phyloP scores from a whole-genome alignment of 768 basidiomycete species.

The Cubamyces sp. region DNA sequence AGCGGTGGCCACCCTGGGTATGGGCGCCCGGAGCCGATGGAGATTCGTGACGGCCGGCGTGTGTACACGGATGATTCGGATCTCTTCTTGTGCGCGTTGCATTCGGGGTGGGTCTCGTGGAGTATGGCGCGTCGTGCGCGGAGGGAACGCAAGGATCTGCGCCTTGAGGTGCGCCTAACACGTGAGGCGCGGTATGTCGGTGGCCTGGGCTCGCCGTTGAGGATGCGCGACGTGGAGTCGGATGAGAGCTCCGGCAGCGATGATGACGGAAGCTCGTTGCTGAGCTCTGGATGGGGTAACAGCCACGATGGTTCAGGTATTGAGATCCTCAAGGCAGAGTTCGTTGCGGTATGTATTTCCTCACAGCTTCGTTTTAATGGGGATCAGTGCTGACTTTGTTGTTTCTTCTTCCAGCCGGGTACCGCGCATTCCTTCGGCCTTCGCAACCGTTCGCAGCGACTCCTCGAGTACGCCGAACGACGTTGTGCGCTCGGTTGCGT shows the following conservation, averaged over 20 bases:
- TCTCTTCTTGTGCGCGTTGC: constrained; percentile 67
- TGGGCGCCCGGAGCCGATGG: constrained; percentile 29
- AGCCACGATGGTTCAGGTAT: constrained; percentile 79
- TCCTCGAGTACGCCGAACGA: constrained; percentile 68
- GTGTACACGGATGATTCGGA: constrained; percentile 83
- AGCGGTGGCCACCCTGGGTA: constrained; percentile 22
- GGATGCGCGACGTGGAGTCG: constrained; percentile 2
- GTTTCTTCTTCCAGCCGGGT: constrained; percentile 50
- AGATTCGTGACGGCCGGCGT: constrained; percentile 44
- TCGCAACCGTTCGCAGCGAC: constrained; percentile 67
- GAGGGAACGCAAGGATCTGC: constrained; percentile 43
- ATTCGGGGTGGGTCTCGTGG: constrained; percentile 59
- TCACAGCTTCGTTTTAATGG: background rate
- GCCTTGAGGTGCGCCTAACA: constrained; percentile 46
- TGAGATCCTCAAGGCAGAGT: constrained; percentile 67
- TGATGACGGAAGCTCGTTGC: constrained; percentile 36
- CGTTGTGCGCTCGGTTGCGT: constrained; percentile 46
- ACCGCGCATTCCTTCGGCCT: constrained; percentile 57
- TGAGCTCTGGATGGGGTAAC: constrained; percentile 70
- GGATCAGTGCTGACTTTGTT: constrained; percentile 2
- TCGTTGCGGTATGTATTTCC: constrained; percentile 58
- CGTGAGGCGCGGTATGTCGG: constrained; percentile 50
- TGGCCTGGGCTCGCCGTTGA: constrained; percentile 41
- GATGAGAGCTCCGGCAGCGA: constrained; percentile 19
- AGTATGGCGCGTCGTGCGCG: constrained; percentile 44